Base-by-base conservation (phyloP, 148 eudicot species). In the Silene uniflora region DNA sequence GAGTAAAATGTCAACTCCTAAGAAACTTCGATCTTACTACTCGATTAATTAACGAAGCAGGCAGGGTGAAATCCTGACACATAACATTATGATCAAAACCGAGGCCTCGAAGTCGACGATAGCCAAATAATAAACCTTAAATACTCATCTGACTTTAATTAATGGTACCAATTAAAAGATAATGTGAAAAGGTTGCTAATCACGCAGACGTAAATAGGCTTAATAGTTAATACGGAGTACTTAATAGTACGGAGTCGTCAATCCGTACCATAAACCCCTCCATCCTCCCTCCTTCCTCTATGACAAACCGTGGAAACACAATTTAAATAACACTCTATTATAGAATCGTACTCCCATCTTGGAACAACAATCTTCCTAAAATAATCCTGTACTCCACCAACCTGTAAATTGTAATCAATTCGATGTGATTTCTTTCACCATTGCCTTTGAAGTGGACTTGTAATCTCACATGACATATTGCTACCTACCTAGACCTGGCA, bases 221-320 rank as follows among this genome's bases (percentile, higher is more conserved):
- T n/a, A n/a, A 10, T 2, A 16, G 2, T n/a, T 22, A 61, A 61
- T 56, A 56, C 7, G 61, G 18, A 56, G n/a, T 56, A 56, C 61
- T 56, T 56, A 39, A 39, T 39, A 39, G 44, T 39, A 39, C 44
- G 44, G 17, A 52, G 56, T 84, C 82, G 84, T 78, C 75, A 81
- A 72, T 84, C 83, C 80, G 86, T 81, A 81, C 84, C 75, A 22
- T 47, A 66, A 13, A 5, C 81, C 49, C 54, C 71, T 39, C 73
- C 80, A 62, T 70, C 68, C 75, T 49, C 62, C 80, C 61, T 77
- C 52, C 80, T 74, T 77, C 80, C 32, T 58, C 44, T 64, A 35
- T 29, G 63, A 77, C 75, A 71, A 62, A 27, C n/a, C 10, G 58
- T 29, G 63, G 46, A 21, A 60, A 60, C 79, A 70, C 25, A 23